Evolutionary conservation across 1,284 basidiomycete species (phyloP), one percentile per base, ranked within the genome.

Genomic region (Agroathelia rolfsii): DNA sequence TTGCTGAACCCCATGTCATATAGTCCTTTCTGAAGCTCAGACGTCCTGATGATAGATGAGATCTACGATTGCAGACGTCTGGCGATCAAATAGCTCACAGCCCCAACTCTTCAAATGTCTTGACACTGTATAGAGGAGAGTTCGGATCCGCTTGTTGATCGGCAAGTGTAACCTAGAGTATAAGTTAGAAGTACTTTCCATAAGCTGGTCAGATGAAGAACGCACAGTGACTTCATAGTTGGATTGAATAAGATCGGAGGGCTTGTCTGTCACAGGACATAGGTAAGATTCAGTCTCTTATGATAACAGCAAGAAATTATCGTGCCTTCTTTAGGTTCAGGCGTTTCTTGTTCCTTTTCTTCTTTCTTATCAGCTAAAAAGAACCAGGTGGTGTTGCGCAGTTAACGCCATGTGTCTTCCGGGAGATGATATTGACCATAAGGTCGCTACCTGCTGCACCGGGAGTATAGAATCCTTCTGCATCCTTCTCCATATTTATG

Each of bases 131-230:
- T 6, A 99, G 61, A 2, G 95, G 95, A 15, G 93, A 97, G 58
- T 95, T 85, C 30, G 90, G 88, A 55, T 99, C 90, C 19, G 76
- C 81, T 64, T 98, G 95, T 55, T 95, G 89, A 60, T 98, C 94
- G 32, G 93, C 93, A 37, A 98, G 72, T 19, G 93, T 98, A 43
- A 99, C 92, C 86, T 97, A 46, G 32, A 34, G 25, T 33, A 33
- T 24, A 34, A 33, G 34, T 42, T 38, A 43, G 44, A 29, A 48
- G 42, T 15, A 15, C 32, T 25, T 17, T 27, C 22, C 21, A 11
- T 15, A 14, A 15, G 25, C 11, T 14, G 35, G n/a, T 35, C 31
- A 18, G 37, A 27, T 17, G 23, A 21, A 17, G 22, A 23, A 59
- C 76, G 34, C 49, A 82, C 79, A 44, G 69, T 65, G 41, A 83